These are phyloP conservation scores for Paramecium tetraurelia DNA, from an alignment of 73 alveolate genomes.

Conservation along the genomic window DNA sequence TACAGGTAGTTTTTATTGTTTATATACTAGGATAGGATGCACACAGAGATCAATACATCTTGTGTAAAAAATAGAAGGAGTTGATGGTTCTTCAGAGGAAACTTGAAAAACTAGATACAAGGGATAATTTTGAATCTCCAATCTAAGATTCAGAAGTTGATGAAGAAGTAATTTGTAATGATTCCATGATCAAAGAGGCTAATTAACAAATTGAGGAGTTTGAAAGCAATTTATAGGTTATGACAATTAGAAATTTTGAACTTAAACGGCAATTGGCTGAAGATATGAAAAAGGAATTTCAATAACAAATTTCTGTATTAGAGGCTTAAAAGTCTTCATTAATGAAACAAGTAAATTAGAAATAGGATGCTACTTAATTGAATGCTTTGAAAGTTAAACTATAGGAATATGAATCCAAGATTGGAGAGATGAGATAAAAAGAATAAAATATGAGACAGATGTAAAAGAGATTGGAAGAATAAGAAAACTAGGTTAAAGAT, in stretches of 20 bases:
- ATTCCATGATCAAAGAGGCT: neutral
- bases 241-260: neutral
- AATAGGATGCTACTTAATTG: neutral
- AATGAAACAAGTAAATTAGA: neutral
- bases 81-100: neutral
- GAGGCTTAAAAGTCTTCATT: neutral
- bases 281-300: conserved; percentile 20
- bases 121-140: neutral
- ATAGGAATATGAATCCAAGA: neutral
- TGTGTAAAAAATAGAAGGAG: neutral
- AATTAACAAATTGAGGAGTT: conserved; percentile 5
- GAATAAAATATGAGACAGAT: neutral
- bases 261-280: neutral
- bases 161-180: neutral
- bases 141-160: neutral
- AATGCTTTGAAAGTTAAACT: neutral
- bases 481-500: conserved; percentile 37
- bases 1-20: neutral
- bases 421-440: neutral
- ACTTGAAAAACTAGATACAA: neutral
- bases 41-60: conserved; percentile 2
- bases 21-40: conserved; percentile 25
- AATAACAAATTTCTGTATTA: neutral
- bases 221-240: conserved; percentile 11
- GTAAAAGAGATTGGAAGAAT: conserved; percentile 35